A percentile compares a stretch with the other conserved stretches of the same genome.
phyloP scores from a whole-genome alignment of 257 asterid genomes.

The Henckelia pumila region DNA sequence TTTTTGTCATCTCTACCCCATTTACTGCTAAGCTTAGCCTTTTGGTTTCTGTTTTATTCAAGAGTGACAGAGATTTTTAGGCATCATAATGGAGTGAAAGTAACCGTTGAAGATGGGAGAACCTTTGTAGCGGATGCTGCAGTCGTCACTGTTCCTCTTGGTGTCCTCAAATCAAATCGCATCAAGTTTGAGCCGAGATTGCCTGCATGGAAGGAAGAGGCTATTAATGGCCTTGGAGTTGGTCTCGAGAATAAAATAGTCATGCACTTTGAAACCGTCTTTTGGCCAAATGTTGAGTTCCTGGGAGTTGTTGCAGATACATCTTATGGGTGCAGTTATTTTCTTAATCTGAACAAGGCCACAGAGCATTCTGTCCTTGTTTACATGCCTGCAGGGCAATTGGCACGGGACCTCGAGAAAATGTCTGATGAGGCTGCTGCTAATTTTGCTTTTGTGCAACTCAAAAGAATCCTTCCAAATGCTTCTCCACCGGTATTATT shows the following conservation, averaged over 20 bases:
- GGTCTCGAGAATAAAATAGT: conserved; percentile 94
- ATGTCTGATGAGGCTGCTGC: conserved; percentile 90
- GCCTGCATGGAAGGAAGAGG: conserved; percentile 95
- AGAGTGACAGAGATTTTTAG: conserved; percentile 80
- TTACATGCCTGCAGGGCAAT: conserved; percentile 93
- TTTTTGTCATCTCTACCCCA: neutral
- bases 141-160: conserved; percentile 78
- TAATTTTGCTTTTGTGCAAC: conserved; percentile 75
- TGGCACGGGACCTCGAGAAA: conserved; percentile 88
- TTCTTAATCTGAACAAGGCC: conserved; percentile 95
- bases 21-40: conserved; percentile 14
- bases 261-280: conserved; percentile 71
- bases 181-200: conserved; percentile 83
- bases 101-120: conserved; percentile 83
- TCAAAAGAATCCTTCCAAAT: conserved; percentile 76
- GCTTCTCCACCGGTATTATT: conserved; percentile 76
- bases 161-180: conserved; percentile 73
- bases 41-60: conserved; percentile 2
- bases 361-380: conserved; percentile 90
- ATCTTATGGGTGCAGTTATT: conserved; percentile 83
- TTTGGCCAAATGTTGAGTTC: conserved; percentile 99
- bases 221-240: conserved; percentile 77
- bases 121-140: conserved; percentile 93
- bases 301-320: conserved; percentile 91
- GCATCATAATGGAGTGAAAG: conserved; percentile 75